phyloP scores from a whole-genome alignment of 75 land plant species.

The Pseudotsuga menziesii region DNA sequence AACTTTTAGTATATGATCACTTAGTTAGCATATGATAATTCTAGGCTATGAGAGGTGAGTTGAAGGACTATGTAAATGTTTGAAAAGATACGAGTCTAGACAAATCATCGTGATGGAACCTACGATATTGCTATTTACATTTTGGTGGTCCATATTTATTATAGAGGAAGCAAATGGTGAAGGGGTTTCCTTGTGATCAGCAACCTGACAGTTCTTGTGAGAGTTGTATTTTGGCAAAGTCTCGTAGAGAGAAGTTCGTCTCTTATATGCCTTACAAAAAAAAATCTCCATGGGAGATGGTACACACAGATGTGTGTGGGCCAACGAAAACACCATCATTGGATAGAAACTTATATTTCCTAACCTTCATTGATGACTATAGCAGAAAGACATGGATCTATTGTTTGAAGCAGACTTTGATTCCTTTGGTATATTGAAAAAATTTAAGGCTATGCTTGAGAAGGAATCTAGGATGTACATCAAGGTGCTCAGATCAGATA shows the following conservation, averaged over 20 bases:
- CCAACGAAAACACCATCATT: background rate
- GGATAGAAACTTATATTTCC: constrained; percentile 15
- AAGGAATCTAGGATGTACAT: background rate
- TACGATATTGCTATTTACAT: constrained; percentile 3
- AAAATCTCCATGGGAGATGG: constrained; percentile 2
- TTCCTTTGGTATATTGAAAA: too few species aligned
- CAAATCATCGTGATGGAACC: background rate
- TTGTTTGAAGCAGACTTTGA: too few species aligned
- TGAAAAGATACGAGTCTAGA: too few species aligned
- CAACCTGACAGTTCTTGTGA: background rate
- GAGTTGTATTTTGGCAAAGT: constrained; percentile 8
- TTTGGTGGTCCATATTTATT: background rate
- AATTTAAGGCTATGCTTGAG: constrained; percentile 1
- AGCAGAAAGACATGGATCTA: background rate
- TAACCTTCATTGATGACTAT: constrained; percentile 21
- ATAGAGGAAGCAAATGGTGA: constrained; percentile 7
- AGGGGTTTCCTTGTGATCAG: background rate
- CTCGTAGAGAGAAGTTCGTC: background rate
- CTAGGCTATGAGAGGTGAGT: too few species aligned
- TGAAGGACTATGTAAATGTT: too few species aligned
- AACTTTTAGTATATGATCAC: too few species aligned
- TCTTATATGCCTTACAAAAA: background rate
- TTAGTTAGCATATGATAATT: too few species aligned
- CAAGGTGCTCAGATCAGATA: constrained; percentile 13
- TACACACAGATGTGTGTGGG: constrained; percentile 24